Evolutionary conservation across 2,329 filamentous ascomycete species (phyloP), one percentile per base, ranked within the genome.

Genomic region (Aspergillus quadrilineatus): DNA sequence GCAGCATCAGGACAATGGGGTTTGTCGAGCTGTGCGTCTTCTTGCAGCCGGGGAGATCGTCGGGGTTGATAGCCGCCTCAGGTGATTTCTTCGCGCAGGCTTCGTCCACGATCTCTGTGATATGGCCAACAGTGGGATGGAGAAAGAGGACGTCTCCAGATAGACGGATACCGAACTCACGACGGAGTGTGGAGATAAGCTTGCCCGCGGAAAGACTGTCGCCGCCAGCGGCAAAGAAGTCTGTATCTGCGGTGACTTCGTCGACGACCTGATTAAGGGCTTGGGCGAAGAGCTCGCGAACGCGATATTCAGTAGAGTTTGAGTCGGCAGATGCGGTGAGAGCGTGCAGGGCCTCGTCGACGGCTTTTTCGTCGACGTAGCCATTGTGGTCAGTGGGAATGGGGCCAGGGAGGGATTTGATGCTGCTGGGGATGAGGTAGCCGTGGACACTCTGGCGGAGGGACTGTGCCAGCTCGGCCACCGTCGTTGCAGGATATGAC

Each of bases 171-270:
- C 73, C 69, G 57, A 83, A 82, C 49, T 80, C 73, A 29, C 73
- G 73, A n/a, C 82, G 77, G 4, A 85, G 72, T 1, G 72, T 69
- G 1, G 82, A 82, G 6, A 83, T 69, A 0, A 85, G 73, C 34
- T 75, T 75, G 2, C 82, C 82, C 32, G 82, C 82, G 17, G 74
- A 74, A 46, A 85, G 72, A 36, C 80, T 83, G 62, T 84, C 81
- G 15, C 82, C 81, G 5, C 81, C 81, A 14, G 82, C 72, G 10
- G 73, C 72, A 61, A 83, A 83, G 63, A 83, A 83, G 63, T 82
- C 79, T 0, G 77, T 76, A 1, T 74, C 65, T 0, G 64, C 58
- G 0, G 70, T 63, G 10, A 83, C 69, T 2, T 80, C 76, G 2
- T 67, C 65, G 1, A 69, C 62, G 1, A 71, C 65, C 10, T 77